Evolutionary conservation across 805 yeast species (phyloP), one percentile per base, ranked within the genome.

Genomic region (Yarrowia sp.): DNA sequence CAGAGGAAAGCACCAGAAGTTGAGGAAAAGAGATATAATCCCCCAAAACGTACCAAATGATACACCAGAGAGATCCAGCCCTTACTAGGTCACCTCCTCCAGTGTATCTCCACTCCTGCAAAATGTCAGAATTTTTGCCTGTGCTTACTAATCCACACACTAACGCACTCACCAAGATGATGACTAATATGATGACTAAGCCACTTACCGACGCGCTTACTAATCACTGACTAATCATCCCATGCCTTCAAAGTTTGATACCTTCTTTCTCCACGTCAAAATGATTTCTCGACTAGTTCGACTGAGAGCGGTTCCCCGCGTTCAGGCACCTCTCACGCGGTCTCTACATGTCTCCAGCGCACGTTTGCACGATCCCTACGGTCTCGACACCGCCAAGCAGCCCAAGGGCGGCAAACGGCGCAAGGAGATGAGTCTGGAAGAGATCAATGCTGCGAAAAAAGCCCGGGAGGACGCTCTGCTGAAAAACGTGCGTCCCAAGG

Each of bases 401-500:
- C 49, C 64, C 64, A 33, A 58, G 47, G 43, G 42, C 7, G 44
- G 38, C 47, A 55, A 58, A 40, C 40, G 64, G 40, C 47, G 61
- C 3, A 55, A 55, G 39, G 50, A 58, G 14, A 42, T 58, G 64
- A 6, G 34, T 0, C 42, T 58, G 13, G 50, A 58, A 33, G 64
- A 58, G 15, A 30, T 58, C n/a, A 5, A 19, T 2, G 50, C 36
- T 2, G 64, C 64, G 13, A 58, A 58, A 33, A 42, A 42, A 36
- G 61, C 61, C 10, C 50, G 64, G 1, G 64, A 58, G 30, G 50
- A 39, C 13, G 40, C 64, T 42, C 50, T 58, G n/a, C n/a, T 58
- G 19, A 58, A 58, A n/a, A 42, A 42, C 30, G 64, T 58, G 64
- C 64, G 64, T 30, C 64, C 64, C 40, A 42, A 58, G 40, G 50